These are phyloP conservation scores for Panicum hallii DNA, from an alignment of 202 grass and related monocot genomes.

Conservation along the genomic window DNA sequence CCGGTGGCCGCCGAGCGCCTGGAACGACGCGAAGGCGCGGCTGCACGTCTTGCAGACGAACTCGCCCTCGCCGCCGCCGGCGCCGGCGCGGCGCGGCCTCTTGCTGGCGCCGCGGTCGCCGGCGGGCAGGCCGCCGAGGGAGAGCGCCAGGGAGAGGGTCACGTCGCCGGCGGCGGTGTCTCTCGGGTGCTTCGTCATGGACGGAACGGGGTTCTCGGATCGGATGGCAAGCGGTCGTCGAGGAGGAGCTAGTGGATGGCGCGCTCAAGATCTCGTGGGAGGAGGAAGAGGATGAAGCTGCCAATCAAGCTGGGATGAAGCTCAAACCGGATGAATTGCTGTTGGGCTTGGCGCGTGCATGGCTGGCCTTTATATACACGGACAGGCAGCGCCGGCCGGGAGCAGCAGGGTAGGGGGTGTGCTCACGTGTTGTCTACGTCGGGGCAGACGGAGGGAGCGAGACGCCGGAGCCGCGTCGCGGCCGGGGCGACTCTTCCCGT, in stretches of 20 bases:
- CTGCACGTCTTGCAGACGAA: conserved; percentile 82
- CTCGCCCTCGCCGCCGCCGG: not conserved
- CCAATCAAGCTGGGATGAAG: no score
- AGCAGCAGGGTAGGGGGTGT: fast-evolving
- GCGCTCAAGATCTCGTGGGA: not conserved
- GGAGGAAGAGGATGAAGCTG: not conserved
- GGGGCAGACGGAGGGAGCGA: not conserved
- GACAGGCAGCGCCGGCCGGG: no score
- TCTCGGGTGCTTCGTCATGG: conserved; percentile 27
- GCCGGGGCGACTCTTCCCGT: not conserved
- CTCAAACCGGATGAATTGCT: not conserved
- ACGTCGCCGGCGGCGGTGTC: not conserved
- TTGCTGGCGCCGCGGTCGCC: not conserved
- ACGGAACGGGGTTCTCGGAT: not conserved
- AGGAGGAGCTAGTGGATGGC: not conserved
- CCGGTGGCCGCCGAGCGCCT: conserved; percentile 74
- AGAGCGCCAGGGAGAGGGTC: conserved; percentile 38
- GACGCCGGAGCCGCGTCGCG: not conserved
- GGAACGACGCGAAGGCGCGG: conserved; percentile 67
- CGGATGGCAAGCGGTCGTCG: not conserved
- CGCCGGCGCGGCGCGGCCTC: conserved; percentile 11
- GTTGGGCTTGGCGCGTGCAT: conserved; percentile 9
- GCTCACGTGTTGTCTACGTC: conserved; percentile 11
- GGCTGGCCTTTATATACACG: not conserved
- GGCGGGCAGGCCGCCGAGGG: not conserved